These are phyloP conservation scores for Millerozyma acaciae DNA, from an alignment of 805 yeast species.

Conservation along the genomic window DNA sequence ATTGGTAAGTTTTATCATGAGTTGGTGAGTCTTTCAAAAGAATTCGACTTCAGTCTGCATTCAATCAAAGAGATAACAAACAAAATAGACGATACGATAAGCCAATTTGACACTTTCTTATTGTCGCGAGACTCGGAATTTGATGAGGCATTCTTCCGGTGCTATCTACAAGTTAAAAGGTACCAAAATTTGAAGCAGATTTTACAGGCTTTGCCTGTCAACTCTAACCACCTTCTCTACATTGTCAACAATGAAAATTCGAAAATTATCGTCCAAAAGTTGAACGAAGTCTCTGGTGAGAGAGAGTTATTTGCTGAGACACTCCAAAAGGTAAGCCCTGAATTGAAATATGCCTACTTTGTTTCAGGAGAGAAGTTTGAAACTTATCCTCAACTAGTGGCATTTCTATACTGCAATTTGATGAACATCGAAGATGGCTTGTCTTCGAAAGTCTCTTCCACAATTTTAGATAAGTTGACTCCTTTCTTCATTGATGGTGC, in stretches of 20 bases:
- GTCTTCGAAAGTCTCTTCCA: slow-evolving; percentile 1
- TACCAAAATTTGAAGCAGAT: slow-evolving; percentile 19
- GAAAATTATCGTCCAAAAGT: slow-evolving; percentile 4
- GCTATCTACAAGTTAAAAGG: slow-evolving; percentile 21
- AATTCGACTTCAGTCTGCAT: slow-evolving; percentile 16
- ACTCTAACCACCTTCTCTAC: slow-evolving; percentile 7
- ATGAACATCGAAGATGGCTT: slow-evolving; percentile 1
- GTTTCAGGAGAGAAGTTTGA: slow-evolving; percentile 2
- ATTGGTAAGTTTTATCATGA: slow-evolving; percentile 18
- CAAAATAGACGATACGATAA: slow-evolving; percentile 14
- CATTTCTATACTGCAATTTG: slow-evolving; percentile 6
- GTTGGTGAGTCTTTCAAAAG: slow-evolving; percentile 16
- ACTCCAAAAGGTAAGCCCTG: slow-evolving; percentile 3
- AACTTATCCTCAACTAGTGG: slow-evolving; percentile 8
- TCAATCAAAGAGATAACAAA: slow-evolving; percentile 14
- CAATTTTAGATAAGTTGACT: slow-evolving; percentile 4
- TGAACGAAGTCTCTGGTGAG: slow-evolving; percentile 7
- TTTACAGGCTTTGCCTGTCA: slow-evolving; percentile 12
- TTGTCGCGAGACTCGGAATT: slow-evolving; percentile 7
- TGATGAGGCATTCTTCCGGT: slow-evolving; percentile 13
- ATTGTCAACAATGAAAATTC: slow-evolving; percentile 10
- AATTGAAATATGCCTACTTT: slow-evolving; percentile 7
- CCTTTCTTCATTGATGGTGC: slow-evolving; percentile 11
- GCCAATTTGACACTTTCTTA: slow-evolving; percentile 15
- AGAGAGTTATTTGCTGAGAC: slow-evolving; percentile 1